Evolutionary conservation across 2,329 filamentous ascomycete genomes (phyloP).

Genomic region (Blastomyces emzantsi): DNA sequence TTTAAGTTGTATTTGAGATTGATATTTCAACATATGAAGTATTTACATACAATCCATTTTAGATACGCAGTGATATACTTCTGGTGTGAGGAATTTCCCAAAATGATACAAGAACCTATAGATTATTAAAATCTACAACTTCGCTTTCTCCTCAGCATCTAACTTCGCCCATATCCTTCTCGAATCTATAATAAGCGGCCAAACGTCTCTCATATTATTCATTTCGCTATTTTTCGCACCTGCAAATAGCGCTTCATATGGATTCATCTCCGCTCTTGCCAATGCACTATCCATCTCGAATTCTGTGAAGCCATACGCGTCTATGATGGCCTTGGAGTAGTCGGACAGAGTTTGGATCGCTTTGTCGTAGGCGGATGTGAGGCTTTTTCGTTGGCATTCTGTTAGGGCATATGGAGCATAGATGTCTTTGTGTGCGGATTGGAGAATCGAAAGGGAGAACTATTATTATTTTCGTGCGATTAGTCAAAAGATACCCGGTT

Average conservation of each 20-base stretch:
- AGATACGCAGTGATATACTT: too few species aligned
- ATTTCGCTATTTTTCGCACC: slow-evolving; percentile 21
- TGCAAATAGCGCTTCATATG: slow-evolving; percentile 21
- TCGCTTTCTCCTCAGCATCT: slow-evolving; percentile 14
- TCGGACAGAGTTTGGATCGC: slow-evolving; percentile 17
- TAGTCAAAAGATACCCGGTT: not conserved
- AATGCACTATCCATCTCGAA: slow-evolving; percentile 22
- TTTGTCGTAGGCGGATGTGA: slow-evolving; percentile 16
- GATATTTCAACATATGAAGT: too few species aligned
- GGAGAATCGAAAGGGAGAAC: slow-evolving; percentile 20
- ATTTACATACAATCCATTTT: too few species aligned
- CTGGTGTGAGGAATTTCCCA: too few species aligned
- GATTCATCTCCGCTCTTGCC: slow-evolving; percentile 18
- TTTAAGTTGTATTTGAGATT: not conserved
- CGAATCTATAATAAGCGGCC: slow-evolving; percentile 19
- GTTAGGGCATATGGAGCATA: slow-evolving; percentile 14
- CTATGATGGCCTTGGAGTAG: slow-evolving; percentile 18
- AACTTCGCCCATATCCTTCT: slow-evolving; percentile 16
- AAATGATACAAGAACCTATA: not conserved
- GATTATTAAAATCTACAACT: slow-evolving; percentile 10
- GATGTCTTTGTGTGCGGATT: slow-evolving; percentile 15
- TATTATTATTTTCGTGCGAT: slow-evolving; percentile 2
- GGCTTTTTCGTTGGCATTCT: slow-evolving; percentile 11
- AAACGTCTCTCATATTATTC: slow-evolving; percentile 19
- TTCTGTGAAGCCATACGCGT: slow-evolving; percentile 21